Percentiles rank a stretch among this genome's conserved stretches.
Evolutionary conservation across 192 early-diverging fungal genomes (phyloP).

Genomic region (Backusella morwellensis): DNA sequence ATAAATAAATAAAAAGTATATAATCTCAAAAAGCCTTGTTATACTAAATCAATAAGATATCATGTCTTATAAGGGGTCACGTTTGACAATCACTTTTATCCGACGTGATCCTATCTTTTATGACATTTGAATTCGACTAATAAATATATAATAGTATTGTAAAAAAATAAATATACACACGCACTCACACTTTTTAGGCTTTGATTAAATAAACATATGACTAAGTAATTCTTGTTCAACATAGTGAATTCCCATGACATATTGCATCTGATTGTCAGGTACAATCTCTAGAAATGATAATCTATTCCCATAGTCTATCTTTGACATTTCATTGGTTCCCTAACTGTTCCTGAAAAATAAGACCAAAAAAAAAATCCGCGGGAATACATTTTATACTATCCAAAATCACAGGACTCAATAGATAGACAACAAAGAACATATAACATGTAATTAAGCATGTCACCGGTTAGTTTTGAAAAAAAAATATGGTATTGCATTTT

Average conservation of each 20-base stretch:
- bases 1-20: background rate
- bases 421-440: background rate
- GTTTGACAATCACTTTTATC: constrained; percentile 1
- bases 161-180: background rate
- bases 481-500: background rate
- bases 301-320: background rate
- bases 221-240: background rate
- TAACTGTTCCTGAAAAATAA: background rate
- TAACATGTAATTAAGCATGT: background rate
- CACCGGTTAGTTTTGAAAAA: background rate
- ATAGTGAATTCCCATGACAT: constrained; percentile 3
- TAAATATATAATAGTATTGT: background rate
- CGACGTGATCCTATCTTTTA: constrained; percentile 7
- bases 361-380: background rate
- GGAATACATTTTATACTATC: background rate
- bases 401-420: background rate
- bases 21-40: background rate
- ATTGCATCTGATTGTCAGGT: background rate
- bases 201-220: background rate
- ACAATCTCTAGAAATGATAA: background rate
- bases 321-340: constrained; percentile 2
- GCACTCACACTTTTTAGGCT: background rate
- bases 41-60: background rate
- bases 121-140: background rate
- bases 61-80: background rate